phyloP scores from a whole-genome alignment of 2,329 filamentous ascomycete species.

The Fusarium newnesense region DNA sequence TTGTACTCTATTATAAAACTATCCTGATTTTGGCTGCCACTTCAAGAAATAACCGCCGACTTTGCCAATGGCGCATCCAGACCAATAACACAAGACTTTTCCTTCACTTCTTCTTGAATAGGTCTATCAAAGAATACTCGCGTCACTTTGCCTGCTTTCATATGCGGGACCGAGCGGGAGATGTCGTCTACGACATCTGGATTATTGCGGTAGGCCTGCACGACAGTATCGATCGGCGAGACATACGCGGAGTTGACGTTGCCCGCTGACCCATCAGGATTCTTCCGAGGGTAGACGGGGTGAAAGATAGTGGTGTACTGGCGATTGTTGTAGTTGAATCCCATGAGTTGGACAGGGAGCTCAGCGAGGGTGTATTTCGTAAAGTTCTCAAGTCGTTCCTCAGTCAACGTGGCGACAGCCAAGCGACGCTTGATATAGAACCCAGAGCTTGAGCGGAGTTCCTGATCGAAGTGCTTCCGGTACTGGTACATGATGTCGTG shows the following conservation, averaged over 20 bases:
- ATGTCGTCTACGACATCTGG: not conserved
- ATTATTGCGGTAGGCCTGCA: not conserved
- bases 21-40: not conserved
- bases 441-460: not conserved
- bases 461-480: not conserved
- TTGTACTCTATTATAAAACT: no score
- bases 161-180: not conserved
- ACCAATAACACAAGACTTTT: accelerated
- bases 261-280: not conserved
- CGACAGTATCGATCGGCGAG: not conserved
- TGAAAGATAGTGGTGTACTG: not conserved
- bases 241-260: not conserved
- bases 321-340: not conserved
- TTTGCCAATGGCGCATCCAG: not conserved
- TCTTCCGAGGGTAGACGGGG: not conserved
- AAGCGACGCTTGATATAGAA: conserved; percentile 1
- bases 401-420: not conserved
- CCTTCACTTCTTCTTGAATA: not conserved
- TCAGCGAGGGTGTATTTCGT: conserved; percentile 2
- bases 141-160: not conserved
- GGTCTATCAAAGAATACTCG: not conserved
- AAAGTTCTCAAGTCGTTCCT: not conserved
- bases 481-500: not conserved
- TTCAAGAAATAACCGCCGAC: not conserved
- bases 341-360: not conserved